Evolutionary conservation across 495 filamentous ascomycete genomes (phyloP).

Genomic region (Penicillium ochrochloron): DNA sequence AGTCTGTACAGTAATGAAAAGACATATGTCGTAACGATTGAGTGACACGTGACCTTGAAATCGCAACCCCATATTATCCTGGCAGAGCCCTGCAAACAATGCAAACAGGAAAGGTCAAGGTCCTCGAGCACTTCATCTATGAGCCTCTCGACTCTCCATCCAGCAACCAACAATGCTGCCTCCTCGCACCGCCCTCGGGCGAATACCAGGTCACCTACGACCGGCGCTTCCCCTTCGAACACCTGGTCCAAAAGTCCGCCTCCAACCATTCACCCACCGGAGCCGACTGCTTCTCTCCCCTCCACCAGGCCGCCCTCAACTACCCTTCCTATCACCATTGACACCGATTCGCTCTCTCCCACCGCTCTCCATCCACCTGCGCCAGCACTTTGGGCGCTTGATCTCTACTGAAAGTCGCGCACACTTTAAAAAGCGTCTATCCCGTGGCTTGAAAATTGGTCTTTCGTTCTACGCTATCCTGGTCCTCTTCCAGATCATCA

Average conservation of each 20-base stretch:
- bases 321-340: slow-evolving; percentile 74
- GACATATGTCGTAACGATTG: too few species aligned
- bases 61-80: background rate
- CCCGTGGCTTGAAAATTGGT: slow-evolving; percentile 61
- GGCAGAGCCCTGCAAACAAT: slow-evolving; percentile 17
- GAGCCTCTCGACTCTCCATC: slow-evolving; percentile 8
- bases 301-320: slow-evolving; percentile 66
- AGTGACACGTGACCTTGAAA: too few species aligned
- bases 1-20: background rate
- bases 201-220: slow-evolving; percentile 37
- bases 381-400: slow-evolving; percentile 65
- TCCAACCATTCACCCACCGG: slow-evolving; percentile 53
- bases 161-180: slow-evolving; percentile 28
- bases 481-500: slow-evolving; percentile 55
- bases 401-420: slow-evolving; percentile 76
- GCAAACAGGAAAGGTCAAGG: slow-evolving; percentile 12
- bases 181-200: slow-evolving; percentile 29
- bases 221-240: slow-evolving; percentile 17
- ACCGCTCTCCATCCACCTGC: slow-evolving; percentile 46
- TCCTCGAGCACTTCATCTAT: slow-evolving; percentile 5
- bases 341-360: slow-evolving; percentile 41
- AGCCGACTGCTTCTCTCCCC: slow-evolving; percentile 55
- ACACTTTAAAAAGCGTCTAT: slow-evolving; percentile 67
- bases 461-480: slow-evolving; percentile 59
- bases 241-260: slow-evolving; percentile 16